Evolutionary conservation across 1,284 basidiomycete species (phyloP), one percentile per base, ranked within the genome.

Genomic region (Butyriboletus pseudospeciosus): DNA sequence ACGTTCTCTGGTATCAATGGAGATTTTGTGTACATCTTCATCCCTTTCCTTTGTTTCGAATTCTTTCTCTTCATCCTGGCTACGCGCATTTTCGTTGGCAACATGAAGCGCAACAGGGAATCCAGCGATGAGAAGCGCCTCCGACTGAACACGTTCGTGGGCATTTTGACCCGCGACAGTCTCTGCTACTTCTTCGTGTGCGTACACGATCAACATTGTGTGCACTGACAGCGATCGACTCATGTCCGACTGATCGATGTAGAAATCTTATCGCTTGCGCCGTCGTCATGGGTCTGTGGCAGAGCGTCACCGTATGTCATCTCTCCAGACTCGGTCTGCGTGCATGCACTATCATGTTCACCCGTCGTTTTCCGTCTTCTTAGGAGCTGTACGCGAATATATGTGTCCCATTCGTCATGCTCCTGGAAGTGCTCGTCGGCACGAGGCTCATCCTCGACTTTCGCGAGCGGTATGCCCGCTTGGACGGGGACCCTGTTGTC

Each of bases 371-470:
- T n/a, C 2, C 2, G 7, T 28, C 3, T 13, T 36, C 41, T 20
- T 39, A 68, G 67, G 56, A 48, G 5, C 35, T 59, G 17, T 66
- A 68, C 20, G 68, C 70, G 12, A 72, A 67, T 17, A 52, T 71
- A 47, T 71, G 64, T 32, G 51, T 67, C n/a, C 69, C 67, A 2
- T 59, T 68, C 30, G 66, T 72, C 42, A 70, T 71, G 70, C 46
- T 71, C 10, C 57, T 68, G 25, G 70, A 71, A 40, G 58, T 67
- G 20, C 30, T 71, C 20, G 54, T 71, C 16, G 70, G 67, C 1
- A 70, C 69, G n/a, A 58, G 67, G 32, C 66, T 72, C 40, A 69
- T 68, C 35, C 64, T 72, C 46, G 57, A 61, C 32, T 68, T 72
- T 44, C 69, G 69, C 3, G 69, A 69, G 53, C 70, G 70, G n/a